Base-by-base conservation (phyloP, 2,329 filamentous ascomycete species). In the Hypoxylon sp. region DNA sequence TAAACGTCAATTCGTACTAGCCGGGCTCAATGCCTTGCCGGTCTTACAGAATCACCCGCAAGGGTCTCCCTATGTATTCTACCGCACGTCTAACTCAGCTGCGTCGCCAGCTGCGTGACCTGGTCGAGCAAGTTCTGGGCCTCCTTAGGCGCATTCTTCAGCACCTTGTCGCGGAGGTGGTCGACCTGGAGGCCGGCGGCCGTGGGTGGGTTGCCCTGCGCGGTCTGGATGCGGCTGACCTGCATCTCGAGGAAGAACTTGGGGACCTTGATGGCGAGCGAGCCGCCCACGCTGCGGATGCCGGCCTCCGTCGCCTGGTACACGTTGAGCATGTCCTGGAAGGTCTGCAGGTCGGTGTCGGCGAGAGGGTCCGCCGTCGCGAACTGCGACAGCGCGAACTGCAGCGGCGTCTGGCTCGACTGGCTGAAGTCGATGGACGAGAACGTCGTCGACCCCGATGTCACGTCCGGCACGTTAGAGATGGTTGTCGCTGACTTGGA, bases 161-260 rank as follows among this genome's bases (percentile, higher is more conserved):
- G 73, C 42, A 89, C 87, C 82, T 90, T 90, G 47, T 82, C 84
- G 51, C 84, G 76, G 63, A 89, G 78, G 75, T 89, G 87, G 57
- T 88, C 83, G 8, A 89, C 86, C 75, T 85, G 84, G 73, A 80
- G 77, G 7, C 83, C 85, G 0, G 87, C 77, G n/a, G 79, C 84
- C 0, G 81, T 79, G 1, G 86, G 87, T 46, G 83, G 76, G 56
- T 84, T 85, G 0, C 88, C 87, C 79, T 89, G 86, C 0, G 88
- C 88, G 0, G 86, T 87, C 77, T 87, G 81, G 70, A 89, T 89
- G 21, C 87, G 80, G 44, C 84, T 83, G 35, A 89, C 82, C 78
- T 90, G 88, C 76, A 88, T 86, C 65, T 84, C 79, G 46, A 89
- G 75, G 76, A 89, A 89, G 83, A 90, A 90, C 78, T 89, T 89